Conservation (phyloP, 257 asterid species). For the Paraleonurus japonicus region DNA sequence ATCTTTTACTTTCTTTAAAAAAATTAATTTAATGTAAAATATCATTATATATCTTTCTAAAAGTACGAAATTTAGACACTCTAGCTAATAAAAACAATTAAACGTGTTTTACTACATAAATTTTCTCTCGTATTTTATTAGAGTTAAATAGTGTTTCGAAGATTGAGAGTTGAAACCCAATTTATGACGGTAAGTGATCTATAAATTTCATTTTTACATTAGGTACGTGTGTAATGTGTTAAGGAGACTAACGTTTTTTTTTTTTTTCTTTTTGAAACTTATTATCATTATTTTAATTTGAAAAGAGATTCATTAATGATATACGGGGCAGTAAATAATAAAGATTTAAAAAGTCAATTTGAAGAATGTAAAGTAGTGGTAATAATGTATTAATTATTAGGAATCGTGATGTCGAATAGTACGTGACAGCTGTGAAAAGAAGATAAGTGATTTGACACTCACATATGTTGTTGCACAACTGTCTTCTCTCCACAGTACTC, state of each 20-base stretch:
- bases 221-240: neutral
- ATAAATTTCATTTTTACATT: neutral
- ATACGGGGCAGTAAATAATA: neutral
- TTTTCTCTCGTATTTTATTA: neutral
- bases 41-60: neutral
- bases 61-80: too few relatives aligned
- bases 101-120: neutral
- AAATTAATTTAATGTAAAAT: too few relatives aligned
- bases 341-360: neutral
- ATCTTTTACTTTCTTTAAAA: too few relatives aligned
- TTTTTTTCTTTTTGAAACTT: neutral
- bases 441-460: constrained; percentile 25
- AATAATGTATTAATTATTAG: constrained; percentile 35
- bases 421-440: constrained; percentile 44
- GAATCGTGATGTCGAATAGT: constrained; percentile 47
- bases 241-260: neutral
- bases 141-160: too few relatives aligned
- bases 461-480: constrained; percentile 38
- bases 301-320: neutral
- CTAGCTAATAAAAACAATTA: too few relatives aligned
- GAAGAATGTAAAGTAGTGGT: constrained; percentile 16
- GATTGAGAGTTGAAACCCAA: too few relatives aligned
- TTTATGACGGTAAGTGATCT: too few relatives aligned
- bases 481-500: constrained; percentile 26
- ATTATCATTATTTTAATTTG: neutral